Conservation (phyloP, 805 yeast genomes). For the Crinitomyces ghanaensis region DNA sequence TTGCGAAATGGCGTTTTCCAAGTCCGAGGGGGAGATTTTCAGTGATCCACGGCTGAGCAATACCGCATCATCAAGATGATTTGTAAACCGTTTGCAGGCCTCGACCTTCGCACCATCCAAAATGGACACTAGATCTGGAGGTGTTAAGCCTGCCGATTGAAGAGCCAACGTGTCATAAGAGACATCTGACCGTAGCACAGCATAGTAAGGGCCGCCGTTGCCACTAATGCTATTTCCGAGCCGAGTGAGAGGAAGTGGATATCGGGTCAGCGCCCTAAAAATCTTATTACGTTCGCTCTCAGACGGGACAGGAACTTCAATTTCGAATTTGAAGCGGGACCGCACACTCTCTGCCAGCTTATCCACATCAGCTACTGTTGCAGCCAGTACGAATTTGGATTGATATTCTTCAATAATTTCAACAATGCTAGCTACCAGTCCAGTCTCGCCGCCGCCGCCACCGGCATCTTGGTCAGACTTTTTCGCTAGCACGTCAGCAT, state of each 20-base stretch:
- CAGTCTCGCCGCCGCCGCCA: conserved; percentile 24
- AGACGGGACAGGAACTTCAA: conserved; percentile 63
- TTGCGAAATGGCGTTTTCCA: conserved; percentile 57
- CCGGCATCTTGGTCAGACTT: conserved; percentile 50
- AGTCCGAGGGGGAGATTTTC: conserved; percentile 45
- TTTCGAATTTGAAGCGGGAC: conserved; percentile 62
- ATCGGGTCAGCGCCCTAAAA: conserved; percentile 36
- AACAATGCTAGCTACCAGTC: conserved; percentile 36
- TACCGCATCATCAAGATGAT: conserved; percentile 27
- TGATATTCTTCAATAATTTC: conserved; percentile 48
- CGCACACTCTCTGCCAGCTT: conserved; percentile 54
- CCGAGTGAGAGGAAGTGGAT: conserved; percentile 1
- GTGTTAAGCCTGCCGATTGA: conserved; percentile 89
- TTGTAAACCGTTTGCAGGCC: conserved; percentile 41
- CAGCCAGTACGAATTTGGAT: conserved; percentile 41
- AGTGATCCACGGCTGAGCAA: conserved; percentile 47
- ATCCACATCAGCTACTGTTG: conserved; percentile 61
- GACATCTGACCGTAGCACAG: conserved; percentile 42
- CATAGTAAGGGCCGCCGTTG: no score
- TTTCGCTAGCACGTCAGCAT: conserved; percentile 64
- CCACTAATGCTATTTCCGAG: conserved; percentile 20
- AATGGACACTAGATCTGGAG: conserved; percentile 66
- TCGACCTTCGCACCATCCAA: conserved; percentile 49
- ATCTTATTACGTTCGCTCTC: conserved; percentile 63
- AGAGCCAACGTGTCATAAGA: conserved; percentile 49